Evolutionary conservation across 257 asterid genomes (phyloP), one percentile per base, ranked within the genome.

Genomic region (Solanum chilense): DNA sequence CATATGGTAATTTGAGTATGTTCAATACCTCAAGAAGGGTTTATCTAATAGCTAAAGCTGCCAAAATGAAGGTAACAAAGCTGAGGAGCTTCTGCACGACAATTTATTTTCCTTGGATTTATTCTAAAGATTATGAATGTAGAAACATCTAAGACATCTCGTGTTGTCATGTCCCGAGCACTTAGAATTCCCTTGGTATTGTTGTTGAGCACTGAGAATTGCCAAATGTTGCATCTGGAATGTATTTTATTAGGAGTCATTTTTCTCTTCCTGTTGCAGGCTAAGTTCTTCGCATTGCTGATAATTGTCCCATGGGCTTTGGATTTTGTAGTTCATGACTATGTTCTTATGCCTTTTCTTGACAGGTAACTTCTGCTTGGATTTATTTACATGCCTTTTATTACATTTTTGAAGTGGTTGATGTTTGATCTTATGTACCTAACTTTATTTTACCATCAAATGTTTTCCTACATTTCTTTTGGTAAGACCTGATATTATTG

Each of bases 281-380:
- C 98, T 86, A 97, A 94, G 91, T 92, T 97, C 91, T 93, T 97
- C 95, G 98, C 98, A 42, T 90, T 94, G 87, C 87, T 97, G 90
- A 87, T 97, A 86, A 89, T 97, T 82, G 88, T 94, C 90, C 99
- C 99, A 12, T 94, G 95, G 95, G 93, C 94, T 86, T 56, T 94
- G 92, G 99, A 95, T 90, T 96, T 93, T 89, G 86, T 97, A 89
- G 99, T 94, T 91, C 99, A 95, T 85, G 99, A 95, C 91, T 97
- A 90, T 88, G 95, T 93, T 90, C 96, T 97, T 88, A 90, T 95
- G 99, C 99, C 99, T 39, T 97, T 97, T 91, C 90, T 97, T 89
- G 98, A 97, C 95, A 97, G 99, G 99, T 97, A 87, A 87, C 90
- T 42, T 84, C 56, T 89, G 73, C 82, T 87, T 66, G 81, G 81